Evolutionary conservation across 2,329 filamentous ascomycete species (phyloP), one percentile per base, ranked within the genome.

Genomic region (Pleomassaria siparia): DNA sequence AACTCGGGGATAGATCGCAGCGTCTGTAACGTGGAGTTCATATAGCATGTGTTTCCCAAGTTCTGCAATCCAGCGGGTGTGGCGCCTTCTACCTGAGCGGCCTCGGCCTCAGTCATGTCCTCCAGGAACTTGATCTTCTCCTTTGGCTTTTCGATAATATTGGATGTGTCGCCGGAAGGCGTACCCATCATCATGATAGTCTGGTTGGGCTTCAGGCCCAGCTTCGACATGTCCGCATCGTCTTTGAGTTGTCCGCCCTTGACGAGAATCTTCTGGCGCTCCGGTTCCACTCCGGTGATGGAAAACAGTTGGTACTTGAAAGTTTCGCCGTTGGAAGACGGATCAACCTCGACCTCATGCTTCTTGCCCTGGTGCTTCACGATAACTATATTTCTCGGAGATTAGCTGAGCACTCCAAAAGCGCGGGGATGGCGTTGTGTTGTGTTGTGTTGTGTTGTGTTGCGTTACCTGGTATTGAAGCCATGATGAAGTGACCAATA

Each of bases 291-390:
- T 51, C 89, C 91, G 39, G 94, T 99, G 46, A 99, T 79, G 54
- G 91, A 96, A 76, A 87, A 99, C 49, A 99, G 83, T 72, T 97
- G 94, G 66, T 88, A 89, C 72, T 97, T 99, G 78, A 99, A 90
- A 47, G 88, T 89, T 73, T 96, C 91, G 73, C 94, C 94, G 53
- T 85, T 90, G 37, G 89, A 86, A 21, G 82, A 79, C 35, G 88
- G 81, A 69, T 97, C 92, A 64, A 99, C 83, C 53, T 97, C 92
- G 70, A 99, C 83, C 67, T 97, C 86, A 77, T 97, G 88, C 71
- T 91, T 92, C 73, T 94, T 96, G 76, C 92, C 92, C 69, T 91
- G 86, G 71, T 99, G 92, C 75, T 95, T 97, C 59, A 99, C 87
- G 68, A 91, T 80, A 59, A 99, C 91, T 95, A 43, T 25, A 52